Evolutionary conservation across 768 basidiomycete species (phyloP).

Genomic region (Strobilomyces dryophilus): DNA sequence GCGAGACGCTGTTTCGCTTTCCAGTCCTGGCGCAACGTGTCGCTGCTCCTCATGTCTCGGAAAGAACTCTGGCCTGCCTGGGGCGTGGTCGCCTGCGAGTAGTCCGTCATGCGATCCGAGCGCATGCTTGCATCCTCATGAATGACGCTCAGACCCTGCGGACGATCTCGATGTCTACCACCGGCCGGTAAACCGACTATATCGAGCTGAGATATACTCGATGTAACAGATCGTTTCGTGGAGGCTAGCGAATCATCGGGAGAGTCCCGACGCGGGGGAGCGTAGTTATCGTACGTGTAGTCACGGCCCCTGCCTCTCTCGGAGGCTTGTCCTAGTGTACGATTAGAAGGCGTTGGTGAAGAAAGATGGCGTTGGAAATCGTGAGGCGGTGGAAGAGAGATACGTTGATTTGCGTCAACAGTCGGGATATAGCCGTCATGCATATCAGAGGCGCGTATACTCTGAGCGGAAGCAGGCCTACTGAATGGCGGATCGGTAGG

Average conservation of each 20-base stretch:
- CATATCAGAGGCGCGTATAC: conserved; percentile 16
- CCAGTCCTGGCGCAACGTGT: conserved; percentile 14
- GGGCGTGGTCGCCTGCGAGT: conserved; percentile 22
- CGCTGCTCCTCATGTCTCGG: conserved; percentile 17
- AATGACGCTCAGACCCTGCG: conserved; percentile 28
- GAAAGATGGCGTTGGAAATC: conserved; percentile 34
- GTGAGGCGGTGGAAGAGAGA: conserved; percentile 49
- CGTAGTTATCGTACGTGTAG: conserved; percentile 21
- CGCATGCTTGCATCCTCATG: conserved; percentile 29
- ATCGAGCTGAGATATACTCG: conserved; percentile 32
- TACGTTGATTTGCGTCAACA: conserved; percentile 35
- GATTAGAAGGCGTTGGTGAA: conserved; percentile 28
- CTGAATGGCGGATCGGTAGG: conserved; percentile 6
- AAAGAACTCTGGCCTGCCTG: conserved; percentile 12
- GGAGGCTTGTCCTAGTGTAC: conserved; percentile 10
- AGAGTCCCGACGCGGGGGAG: conserved; percentile 21
- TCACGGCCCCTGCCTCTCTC: conserved; percentile 23
- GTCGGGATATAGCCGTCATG: conserved; percentile 49
- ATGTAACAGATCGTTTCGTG: conserved; percentile 25
- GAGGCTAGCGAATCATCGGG: conserved; percentile 29
- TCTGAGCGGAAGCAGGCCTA: conserved; percentile 19
- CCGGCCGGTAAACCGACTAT: conserved; percentile 25
- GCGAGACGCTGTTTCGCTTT: conserved; percentile 29
- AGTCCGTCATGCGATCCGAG: conserved; percentile 22
- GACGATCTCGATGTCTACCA: conserved; percentile 19